Evolutionary conservation across 176 grass and related monocot genomes (phyloP).

Genomic region (Oropetium thomaeum): DNA sequence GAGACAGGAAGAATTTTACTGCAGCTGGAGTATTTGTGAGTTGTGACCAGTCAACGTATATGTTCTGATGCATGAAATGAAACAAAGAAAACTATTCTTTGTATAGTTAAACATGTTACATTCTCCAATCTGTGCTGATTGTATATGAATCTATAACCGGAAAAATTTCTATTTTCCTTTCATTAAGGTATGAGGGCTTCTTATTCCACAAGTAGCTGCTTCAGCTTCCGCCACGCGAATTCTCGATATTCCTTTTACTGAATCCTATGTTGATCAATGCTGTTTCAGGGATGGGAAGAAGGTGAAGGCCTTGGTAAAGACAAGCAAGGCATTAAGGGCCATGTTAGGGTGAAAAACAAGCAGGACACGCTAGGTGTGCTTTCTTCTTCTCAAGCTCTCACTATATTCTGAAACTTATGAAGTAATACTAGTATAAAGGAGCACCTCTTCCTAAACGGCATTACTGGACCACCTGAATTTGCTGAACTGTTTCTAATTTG

Average conservation of each 20-base stretch:
- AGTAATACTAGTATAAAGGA: background rate
- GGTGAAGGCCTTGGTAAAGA: slow-evolving; percentile 99
- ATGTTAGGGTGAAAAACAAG: slow-evolving; percentile 96
- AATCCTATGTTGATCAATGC: slow-evolving; percentile 5
- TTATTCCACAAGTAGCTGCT: too few relatives aligned
- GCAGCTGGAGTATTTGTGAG: background rate
- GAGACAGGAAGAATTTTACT: background rate
- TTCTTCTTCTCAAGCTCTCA: background rate
- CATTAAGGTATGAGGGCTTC: too few relatives aligned
- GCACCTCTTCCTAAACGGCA: background rate
- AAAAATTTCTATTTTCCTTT: too few relatives aligned
- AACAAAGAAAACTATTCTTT: background rate
- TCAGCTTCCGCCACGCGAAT: too few relatives aligned
- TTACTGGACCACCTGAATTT: background rate
- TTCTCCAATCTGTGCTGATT: background rate
- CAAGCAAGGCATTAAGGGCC: slow-evolving; percentile 90
- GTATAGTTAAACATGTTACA: background rate
- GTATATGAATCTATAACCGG: background rate
- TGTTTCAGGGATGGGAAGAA: slow-evolving; percentile 87
- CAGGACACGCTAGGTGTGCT: slow-evolving; percentile 71
- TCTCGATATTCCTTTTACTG: too few relatives aligned
- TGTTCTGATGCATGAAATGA: background rate
- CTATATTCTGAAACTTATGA: background rate
- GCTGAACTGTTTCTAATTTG: background rate
- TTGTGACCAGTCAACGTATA: too few relatives aligned